phyloP scores from a whole-genome alignment of 2,329 filamentous ascomycete species.

The Hortaea werneckii region DNA sequence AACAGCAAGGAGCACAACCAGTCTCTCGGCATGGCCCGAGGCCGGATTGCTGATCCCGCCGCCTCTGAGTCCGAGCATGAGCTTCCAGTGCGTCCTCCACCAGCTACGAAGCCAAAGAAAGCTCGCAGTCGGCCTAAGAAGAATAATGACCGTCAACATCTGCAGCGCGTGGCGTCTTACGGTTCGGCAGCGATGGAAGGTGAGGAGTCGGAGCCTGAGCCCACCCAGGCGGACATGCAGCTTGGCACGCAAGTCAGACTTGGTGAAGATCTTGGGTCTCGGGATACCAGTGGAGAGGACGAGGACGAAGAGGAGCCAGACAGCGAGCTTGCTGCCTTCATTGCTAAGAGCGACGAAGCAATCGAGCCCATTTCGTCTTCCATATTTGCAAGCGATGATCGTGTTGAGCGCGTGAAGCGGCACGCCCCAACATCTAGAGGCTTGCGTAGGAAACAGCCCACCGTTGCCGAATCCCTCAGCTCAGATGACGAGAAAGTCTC shows the following conservation, averaged over 20 bases:
- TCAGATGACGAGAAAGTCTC: neutral
- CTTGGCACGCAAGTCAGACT: constrained; percentile 22
- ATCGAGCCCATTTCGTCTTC: constrained; percentile 23
- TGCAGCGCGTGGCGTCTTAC: constrained; percentile 12
- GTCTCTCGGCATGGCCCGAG: neutral
- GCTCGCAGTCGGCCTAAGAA: constrained; percentile 12
- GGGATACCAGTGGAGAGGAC: constrained; percentile 32
- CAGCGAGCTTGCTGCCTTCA: constrained; percentile 37
- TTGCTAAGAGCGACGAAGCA: constrained; percentile 34
- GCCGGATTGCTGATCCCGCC: constrained; percentile 4
- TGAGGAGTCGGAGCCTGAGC: constrained; percentile 23
- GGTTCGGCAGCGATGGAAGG: constrained; percentile 25
- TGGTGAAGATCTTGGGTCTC: constrained; percentile 32
- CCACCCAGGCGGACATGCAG: constrained; percentile 25
- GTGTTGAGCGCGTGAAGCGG: neutral
- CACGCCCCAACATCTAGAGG: neutral
- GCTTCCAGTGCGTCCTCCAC: constrained; percentile 4
- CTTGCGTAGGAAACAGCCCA: neutral
- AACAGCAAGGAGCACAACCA: neutral
- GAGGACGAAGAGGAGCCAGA: constrained; percentile 33
- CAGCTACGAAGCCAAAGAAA: constrained; percentile 8
- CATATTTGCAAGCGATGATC: constrained; percentile 7
- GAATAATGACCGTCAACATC: constrained; percentile 7
- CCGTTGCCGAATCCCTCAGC: neutral
- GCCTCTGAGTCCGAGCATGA: constrained; percentile 4